Evolutionary conservation across 228 moss, liverwort and hornwort genomes (phyloP).

Genomic region (Sphagnum magellanicum): DNA sequence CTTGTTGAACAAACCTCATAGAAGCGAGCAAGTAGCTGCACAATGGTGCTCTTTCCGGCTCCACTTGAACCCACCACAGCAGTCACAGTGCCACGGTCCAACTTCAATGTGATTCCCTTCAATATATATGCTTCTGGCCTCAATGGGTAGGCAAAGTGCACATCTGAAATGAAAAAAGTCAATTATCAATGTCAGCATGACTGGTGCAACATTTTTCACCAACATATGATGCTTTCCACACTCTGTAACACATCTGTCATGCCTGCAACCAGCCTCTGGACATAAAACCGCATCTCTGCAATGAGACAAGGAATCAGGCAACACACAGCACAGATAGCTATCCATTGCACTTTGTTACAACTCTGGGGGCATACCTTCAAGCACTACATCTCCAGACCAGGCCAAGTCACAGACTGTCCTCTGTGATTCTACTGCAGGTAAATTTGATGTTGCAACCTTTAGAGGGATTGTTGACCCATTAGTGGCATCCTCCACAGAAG

Average conservation of each 20-base stretch:
- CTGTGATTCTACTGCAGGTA: constrained; percentile 5
- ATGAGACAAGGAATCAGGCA: not conserved
- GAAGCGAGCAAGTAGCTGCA: constrained; percentile 91
- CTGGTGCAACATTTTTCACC: no score
- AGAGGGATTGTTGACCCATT: constrained; percentile 38
- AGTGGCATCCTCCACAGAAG: not conserved
- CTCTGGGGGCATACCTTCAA: constrained; percentile 50
- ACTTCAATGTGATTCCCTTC: constrained; percentile 60
- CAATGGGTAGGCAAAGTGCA: constrained; percentile 80
- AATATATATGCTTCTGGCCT: constrained; percentile 74
- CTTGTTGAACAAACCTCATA: constrained; percentile 58
- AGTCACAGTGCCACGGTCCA: constrained; percentile 80
- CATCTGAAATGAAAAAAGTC: constrained; percentile 43
- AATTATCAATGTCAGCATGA: not conserved
- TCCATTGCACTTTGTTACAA: not conserved
- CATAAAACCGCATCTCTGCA: not conserved
- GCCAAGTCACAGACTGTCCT: constrained; percentile 77
- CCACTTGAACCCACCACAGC: constrained; percentile 95
- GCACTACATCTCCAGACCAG: constrained; percentile 89
- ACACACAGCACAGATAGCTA: not conserved
- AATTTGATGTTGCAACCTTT: constrained; percentile 13
- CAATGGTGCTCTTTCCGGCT: constrained; percentile 95
- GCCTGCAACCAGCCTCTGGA: not conserved
- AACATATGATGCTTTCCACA: no score
- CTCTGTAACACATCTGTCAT: no score